Evolutionary conservation across 148 eudicot genomes (phyloP), one percentile per base, ranked within the genome.

Genomic region (Vaccinium myrtillus): DNA sequence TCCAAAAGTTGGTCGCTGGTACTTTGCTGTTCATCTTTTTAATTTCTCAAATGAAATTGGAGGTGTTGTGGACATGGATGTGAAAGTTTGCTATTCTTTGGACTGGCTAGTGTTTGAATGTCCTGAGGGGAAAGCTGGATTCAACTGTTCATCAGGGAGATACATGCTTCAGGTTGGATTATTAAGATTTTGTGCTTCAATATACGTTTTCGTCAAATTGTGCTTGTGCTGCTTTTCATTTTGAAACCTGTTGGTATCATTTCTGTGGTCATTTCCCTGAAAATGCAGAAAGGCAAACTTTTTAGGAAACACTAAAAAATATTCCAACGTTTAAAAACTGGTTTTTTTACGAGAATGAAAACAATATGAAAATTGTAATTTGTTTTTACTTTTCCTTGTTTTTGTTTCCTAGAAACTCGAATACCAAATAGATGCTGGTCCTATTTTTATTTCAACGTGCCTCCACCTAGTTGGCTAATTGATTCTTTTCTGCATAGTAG

Each of bases 1-100:
- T 82, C 99, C 98, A 48, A 93, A 89, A 92, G 88, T 85, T 82
- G 99, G 99, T 39, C 90, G 88, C 56, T 97, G 99, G 99, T 97
- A 90, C 70, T 80, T 97, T 81, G 88, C 91, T 39, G 85, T 97
- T 84, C 86, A 87, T 63, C 90, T 86, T 75, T 83, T 87, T 82
- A 89, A 89, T 90, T 61, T 81, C 46, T 85, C 88, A 61, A 86
- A 86, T 63, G 87, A 32, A 67, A 73, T 67, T 14, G 87, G 84
- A 13, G 84, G 53, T 54, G 46, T 70, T 87, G 85, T 46, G 75
- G 71, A 77, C 74, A 78, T 49, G 69, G 88, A 77, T 82, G 83
- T 39, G 67, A 86, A 83, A 51, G 87, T 89, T 78, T 97, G 99
- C 89, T 97, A 90, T 88, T 90, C 92, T 32, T 83, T 97, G 84